These are phyloP conservation scores for Nicotiana sylvestris DNA, from an alignment of 257 asterid species.

Conservation along the genomic window DNA sequence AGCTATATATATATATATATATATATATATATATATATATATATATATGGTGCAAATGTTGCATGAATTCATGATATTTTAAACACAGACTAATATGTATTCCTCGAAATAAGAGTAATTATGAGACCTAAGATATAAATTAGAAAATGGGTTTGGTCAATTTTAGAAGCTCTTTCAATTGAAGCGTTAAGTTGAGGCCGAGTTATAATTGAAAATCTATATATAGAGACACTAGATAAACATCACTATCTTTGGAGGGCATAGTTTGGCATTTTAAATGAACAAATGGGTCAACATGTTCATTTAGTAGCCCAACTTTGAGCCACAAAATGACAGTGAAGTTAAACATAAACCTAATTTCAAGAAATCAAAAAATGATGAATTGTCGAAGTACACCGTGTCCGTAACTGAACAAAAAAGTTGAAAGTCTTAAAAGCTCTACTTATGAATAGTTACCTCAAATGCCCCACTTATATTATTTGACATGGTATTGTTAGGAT, in stretches of 20 bases:
- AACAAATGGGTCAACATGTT: constrained; percentile 35
- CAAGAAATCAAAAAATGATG: constrained; percentile 9
- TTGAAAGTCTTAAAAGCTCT: neutral
- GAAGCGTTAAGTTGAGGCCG: neutral
- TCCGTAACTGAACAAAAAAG: no score
- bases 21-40: no score
- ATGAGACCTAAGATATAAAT: neutral
- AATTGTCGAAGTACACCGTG: neutral
- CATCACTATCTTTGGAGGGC: constrained; percentile 9
- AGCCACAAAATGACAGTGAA: constrained; percentile 33
- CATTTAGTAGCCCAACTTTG: constrained; percentile 26
- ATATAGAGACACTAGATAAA: neutral
- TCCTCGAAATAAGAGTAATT: neutral
- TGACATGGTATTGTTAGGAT: neutral
- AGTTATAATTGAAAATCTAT: no score
- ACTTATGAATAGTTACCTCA: neutral
- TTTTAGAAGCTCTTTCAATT: neutral
- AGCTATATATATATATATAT: no score
- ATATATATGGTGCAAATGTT: neutral
- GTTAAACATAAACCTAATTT: constrained; percentile 19
- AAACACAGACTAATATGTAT: neutral
- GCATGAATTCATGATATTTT: neutral
- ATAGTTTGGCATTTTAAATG: constrained; percentile 10
- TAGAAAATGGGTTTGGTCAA: neutral
- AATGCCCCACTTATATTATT: neutral